Evolutionary conservation across 768 basidiomycete genomes (phyloP), one percentile per base, ranked within the genome.

Genomic region (Trametes cubensis): DNA sequence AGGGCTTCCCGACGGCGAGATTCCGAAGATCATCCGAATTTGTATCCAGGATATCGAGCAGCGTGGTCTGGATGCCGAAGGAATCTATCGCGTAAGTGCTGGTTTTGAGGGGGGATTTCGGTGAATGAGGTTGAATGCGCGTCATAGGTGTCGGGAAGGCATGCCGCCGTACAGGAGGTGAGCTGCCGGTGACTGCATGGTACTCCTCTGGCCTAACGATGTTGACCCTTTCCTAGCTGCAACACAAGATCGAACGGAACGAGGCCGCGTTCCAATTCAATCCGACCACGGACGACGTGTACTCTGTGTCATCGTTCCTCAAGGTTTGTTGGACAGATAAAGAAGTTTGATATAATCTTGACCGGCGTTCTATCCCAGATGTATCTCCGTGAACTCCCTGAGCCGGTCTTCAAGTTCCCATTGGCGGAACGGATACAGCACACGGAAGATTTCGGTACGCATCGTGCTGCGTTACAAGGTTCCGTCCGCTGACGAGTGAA

Each of bases 201-300:
- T 34, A 11, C 34, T 34, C 11, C 5, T 34, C 5, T 34, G 34
- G 11, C 10, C 34, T 34, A 11, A 34, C 34, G 34, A 10, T 11
- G 11, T 34, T 34, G 34, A 10, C 34, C 10, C 34, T 10, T 34
- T 41, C 56, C 20, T 58, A 95, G 92, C 75, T 95, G 60, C 88
- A 91, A 72, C 92, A 91, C 67, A 90, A 89, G 68, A 86, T 95
- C 58, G 94, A 97, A 73, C 84, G 86, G 65, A 88, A 95, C 68
- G 94, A 96, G 73, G 74, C 76, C 26, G 78, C 78, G 14, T 96
- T 95, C 72, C 76, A 81, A 54, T 94, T 97, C 73, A 84, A 85
- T 54, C 78, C 83, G 10, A 81, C 80, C 50, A 77, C 75, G 6
- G 92, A 95, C 64, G 95, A 97, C 69, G 80, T 95, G 1, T 92